Conservation (phyloP, 2,329 filamentous ascomycete species). For the Fusarium burgessii region DNA sequence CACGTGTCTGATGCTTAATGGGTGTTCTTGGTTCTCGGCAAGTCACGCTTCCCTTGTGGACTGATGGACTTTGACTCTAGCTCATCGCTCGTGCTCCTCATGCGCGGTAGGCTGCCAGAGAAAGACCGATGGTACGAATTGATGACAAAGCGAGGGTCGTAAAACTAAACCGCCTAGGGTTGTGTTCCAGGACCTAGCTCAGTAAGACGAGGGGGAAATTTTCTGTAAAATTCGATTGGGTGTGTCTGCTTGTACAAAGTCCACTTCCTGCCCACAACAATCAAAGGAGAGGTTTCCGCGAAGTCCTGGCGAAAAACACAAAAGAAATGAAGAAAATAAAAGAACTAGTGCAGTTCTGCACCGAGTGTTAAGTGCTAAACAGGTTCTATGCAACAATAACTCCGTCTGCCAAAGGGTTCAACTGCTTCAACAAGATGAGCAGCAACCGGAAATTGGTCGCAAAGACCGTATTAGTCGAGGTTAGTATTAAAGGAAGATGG, state of each 20-base stretch:
- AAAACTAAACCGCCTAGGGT: constrained; percentile 42
- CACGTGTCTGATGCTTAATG: constrained; percentile 54
- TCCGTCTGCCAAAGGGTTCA: constrained; percentile 2
- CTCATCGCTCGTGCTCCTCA: constrained; percentile 19
- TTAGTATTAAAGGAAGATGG: constrained; percentile 21
- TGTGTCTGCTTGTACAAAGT: constrained; percentile 46
- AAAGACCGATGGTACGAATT: constrained; percentile 18
- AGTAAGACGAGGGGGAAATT: constrained; percentile 27
- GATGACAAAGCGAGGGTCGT: constrained; percentile 36
- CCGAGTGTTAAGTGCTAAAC: constrained; percentile 13
- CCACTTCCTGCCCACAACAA: constrained; percentile 46
- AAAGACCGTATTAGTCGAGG: constrained; percentile 25
- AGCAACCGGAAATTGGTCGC: constrained; percentile 1
- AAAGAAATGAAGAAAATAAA: constrained; percentile 8
- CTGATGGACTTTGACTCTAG: constrained; percentile 31
- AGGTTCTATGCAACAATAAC: constrained; percentile 15
- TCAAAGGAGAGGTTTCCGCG: constrained; percentile 29
- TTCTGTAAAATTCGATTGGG: constrained; percentile 48
- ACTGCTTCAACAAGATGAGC: constrained; percentile 12
- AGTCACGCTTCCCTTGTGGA: constrained; percentile 37
- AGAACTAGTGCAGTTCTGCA: constrained; percentile 15
- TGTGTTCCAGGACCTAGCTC: constrained; percentile 33
- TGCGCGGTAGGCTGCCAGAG: constrained; percentile 18
- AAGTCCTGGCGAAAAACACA: constrained; percentile 10
- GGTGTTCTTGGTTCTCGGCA: constrained; percentile 38